Evolutionary conservation across 192 early-diverging fungal genomes (phyloP).

Genomic region (Coemansia sp.): DNA sequence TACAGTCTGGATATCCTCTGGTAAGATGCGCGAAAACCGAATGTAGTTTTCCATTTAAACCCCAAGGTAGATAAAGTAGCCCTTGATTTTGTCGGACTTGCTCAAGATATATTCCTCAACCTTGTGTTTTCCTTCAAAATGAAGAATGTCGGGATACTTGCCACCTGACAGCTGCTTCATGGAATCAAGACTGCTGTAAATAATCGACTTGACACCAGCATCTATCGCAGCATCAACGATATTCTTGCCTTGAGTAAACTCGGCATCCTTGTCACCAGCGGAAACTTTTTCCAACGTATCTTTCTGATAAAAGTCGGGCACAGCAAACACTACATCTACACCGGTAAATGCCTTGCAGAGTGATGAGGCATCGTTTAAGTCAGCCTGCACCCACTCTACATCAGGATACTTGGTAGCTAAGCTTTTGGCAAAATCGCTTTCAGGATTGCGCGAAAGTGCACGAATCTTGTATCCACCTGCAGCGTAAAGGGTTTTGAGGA

Average conservation of each 20-base stretch:
- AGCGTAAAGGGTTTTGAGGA: conserved; percentile 29
- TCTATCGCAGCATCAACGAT: conserved; percentile 38
- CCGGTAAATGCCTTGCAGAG: conserved; percentile 27
- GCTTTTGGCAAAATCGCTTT: conserved; percentile 7
- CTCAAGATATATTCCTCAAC: conserved; percentile 35
- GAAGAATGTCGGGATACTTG: conserved; percentile 25
- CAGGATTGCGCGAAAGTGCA: conserved; percentile 29
- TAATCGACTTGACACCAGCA: conserved; percentile 18
- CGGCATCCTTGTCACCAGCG: conserved; percentile 21
- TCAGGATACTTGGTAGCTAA: conserved; percentile 26
- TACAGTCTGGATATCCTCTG: conserved; percentile 31
- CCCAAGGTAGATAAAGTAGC: conserved; percentile 23
- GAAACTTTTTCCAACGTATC: conserved; percentile 6
- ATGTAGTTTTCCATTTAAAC: conserved; percentile 44
- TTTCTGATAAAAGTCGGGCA: conserved; percentile 33
- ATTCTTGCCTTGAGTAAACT: conserved; percentile 40
- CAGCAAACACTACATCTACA: conserved; percentile 32
- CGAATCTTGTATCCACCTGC: conserved; percentile 30
- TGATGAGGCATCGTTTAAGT: conserved; percentile 22
- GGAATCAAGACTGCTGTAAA: conserved; percentile 33
- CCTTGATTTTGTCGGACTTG: conserved; percentile 21
- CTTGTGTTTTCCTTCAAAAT: conserved; percentile 41
- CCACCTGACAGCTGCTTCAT: conserved; percentile 23
- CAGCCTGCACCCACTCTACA: conserved; percentile 24
- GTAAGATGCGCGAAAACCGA: conserved; percentile 25